Conservation (phyloP, 768 basidiomycete species). For the Pisolithus orientalis region DNA sequence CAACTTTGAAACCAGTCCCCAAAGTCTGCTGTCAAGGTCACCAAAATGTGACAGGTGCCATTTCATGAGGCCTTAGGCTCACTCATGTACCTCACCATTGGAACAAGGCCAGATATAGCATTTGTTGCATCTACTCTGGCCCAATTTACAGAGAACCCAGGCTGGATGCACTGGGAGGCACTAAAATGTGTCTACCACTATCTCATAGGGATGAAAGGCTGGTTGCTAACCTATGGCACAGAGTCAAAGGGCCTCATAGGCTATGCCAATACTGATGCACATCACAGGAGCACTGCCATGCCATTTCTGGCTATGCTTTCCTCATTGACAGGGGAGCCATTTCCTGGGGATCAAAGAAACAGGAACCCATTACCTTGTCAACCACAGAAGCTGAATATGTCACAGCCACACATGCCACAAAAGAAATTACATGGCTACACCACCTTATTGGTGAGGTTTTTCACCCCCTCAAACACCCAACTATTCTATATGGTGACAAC, state of each 20-base stretch:
- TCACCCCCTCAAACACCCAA: not conserved
- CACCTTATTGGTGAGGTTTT: conserved; percentile 2
- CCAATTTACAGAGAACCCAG: conserved; percentile 4
- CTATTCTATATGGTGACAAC: not conserved
- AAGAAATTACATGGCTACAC: not conserved
- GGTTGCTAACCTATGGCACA: not conserved
- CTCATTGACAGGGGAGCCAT: conserved; percentile 3
- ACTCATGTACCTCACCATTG: conserved; percentile 10
- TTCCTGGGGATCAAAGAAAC: not conserved
- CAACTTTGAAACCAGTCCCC: not conserved
- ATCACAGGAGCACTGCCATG: conserved; percentile 1
- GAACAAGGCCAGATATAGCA: conserved; percentile 10
- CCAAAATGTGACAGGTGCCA: not conserved
- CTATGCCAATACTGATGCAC: not conserved
- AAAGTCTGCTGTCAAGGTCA: not conserved
- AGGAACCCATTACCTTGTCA: conserved; percentile 3
- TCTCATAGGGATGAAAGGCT: conserved; percentile 3
- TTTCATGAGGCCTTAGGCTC: not conserved
- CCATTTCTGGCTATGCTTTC: conserved; percentile 1
- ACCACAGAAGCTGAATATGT: not conserved
- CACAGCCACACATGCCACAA: not conserved
- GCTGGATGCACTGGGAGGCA: conserved; percentile 5
- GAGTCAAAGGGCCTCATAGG: not conserved
- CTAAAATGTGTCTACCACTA: conserved; percentile 13
- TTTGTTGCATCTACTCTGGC: conserved; percentile 8